Conservation (phyloP, 163 green algal species). For the Scenedesmus sp. region DNA sequence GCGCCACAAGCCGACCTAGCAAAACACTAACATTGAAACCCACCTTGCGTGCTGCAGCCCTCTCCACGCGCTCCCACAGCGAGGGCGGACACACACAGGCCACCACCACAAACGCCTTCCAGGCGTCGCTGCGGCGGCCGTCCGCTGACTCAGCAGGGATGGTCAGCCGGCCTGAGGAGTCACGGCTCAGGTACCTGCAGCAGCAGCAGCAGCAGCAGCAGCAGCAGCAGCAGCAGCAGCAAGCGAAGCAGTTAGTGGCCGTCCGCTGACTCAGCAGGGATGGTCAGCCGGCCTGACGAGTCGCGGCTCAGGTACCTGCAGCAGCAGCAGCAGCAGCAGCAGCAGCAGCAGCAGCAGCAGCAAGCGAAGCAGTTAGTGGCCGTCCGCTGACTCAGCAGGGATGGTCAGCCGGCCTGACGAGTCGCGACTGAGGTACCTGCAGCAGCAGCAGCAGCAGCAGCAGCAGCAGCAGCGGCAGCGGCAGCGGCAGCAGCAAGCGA, state of each 20-base stretch:
- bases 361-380: background rate
- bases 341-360: background rate
- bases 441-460: background rate
- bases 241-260: background rate
- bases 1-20: background rate
- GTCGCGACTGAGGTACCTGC: slow-evolving; percentile 44
- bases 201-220: background rate
- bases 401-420: slow-evolving; percentile 40
- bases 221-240: background rate
- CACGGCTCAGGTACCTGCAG: slow-evolving; percentile 33
- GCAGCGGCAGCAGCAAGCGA: background rate
- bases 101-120: slow-evolving; percentile 34
- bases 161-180: slow-evolving; percentile 40
- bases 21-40: background rate
- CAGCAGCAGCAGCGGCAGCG: background rate
- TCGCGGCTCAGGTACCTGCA: slow-evolving; percentile 42
- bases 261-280: slow-evolving; percentile 34
- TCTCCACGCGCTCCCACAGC: slow-evolving; percentile 27
- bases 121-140: slow-evolving; percentile 31
- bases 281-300: slow-evolving; percentile 30
- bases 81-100: slow-evolving; percentile 30
- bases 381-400: slow-evolving; percentile 19
- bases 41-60: slow-evolving; percentile 45
- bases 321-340: background rate
- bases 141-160: slow-evolving; percentile 38